Evolutionary conservation across 2,329 filamentous ascomycete species (phyloP).

Genomic region (Colletotrichum zoysiae): DNA sequence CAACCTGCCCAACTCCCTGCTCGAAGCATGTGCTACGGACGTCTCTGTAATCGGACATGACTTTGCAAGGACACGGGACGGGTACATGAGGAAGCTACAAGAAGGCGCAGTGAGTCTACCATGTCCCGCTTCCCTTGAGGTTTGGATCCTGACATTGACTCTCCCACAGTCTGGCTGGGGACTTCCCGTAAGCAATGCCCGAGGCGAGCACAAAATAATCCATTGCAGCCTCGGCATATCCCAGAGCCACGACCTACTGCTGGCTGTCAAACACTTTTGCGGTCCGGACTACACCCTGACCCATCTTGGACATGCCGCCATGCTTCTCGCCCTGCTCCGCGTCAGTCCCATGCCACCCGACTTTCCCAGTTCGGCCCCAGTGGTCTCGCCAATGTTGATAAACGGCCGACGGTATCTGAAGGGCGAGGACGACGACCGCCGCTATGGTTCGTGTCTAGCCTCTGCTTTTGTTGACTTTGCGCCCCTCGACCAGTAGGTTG

Average conservation of each 20-base stretch:
- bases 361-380: neutral
- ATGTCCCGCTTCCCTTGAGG: neutral
- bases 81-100: neutral
- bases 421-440: neutral
- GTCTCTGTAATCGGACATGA: neutral
- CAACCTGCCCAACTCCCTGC: neutral
- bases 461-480: conserved; percentile 1
- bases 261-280: neutral
- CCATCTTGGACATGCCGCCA: conserved; percentile 13
- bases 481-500: neutral
- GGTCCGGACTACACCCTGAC: conserved; percentile 17
- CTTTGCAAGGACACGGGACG: neutral
- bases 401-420: conserved; percentile 3
- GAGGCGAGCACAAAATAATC: neutral
- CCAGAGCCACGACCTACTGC: neutral
- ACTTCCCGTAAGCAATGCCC: neutral
- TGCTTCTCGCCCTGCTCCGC: conserved; percentile 4
- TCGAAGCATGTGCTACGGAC: neutral
- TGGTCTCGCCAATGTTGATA: neutral
- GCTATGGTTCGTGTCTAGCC: conserved; percentile 8
- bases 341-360: neutral
- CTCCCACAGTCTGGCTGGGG: neutral
- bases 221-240: neutral
- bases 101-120: neutral
- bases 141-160: neutral